phyloP scores from a whole-genome alignment of 2,329 filamentous ascomycete genomes.

The Cladosporium colombiae region DNA sequence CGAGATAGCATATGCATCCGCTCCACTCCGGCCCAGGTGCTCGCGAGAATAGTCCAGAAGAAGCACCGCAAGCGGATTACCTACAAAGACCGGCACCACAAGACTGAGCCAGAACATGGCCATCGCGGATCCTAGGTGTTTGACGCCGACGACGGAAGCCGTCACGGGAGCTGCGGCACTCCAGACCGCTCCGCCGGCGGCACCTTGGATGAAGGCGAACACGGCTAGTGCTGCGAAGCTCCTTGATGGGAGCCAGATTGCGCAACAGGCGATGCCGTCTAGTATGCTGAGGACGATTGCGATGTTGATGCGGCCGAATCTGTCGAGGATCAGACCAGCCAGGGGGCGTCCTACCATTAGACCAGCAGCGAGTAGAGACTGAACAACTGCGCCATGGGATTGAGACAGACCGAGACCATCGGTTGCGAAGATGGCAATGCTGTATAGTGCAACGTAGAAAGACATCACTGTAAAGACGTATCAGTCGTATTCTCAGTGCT shows the following conservation, averaged over 20 bases:
- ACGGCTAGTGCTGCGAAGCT: not conserved
- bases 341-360: slow-evolving; percentile 15
- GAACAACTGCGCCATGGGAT: not conserved
- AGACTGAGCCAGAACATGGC: slow-evolving; percentile 13
- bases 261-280: slow-evolving; percentile 15
- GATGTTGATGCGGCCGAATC: slow-evolving; percentile 10
- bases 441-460: slow-evolving; percentile 16
- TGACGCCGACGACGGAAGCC: slow-evolving; percentile 8
- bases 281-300: slow-evolving; percentile 4
- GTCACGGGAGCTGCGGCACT: slow-evolving; percentile 11
- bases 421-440: slow-evolving; percentile 14
- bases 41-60: slow-evolving; percentile 7
- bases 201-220: slow-evolving; percentile 13
- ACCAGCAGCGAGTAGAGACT: slow-evolving; percentile 11
- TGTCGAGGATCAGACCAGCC: slow-evolving; percentile 11
- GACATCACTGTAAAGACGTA: slow-evolving; percentile 5
- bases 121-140: slow-evolving; percentile 15
- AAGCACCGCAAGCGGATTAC: slow-evolving; percentile 10
- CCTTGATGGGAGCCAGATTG: slow-evolving; percentile 11
- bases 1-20: slow-evolving; percentile 13
- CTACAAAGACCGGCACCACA: not conserved
- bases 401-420: slow-evolving; percentile 3
- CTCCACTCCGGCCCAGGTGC: not conserved
- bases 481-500: not conserved
- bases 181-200: slow-evolving; percentile 6